Evolutionary conservation across 495 filamentous ascomycete species (phyloP).

Genomic region (Pyrenula massariospora): DNA sequence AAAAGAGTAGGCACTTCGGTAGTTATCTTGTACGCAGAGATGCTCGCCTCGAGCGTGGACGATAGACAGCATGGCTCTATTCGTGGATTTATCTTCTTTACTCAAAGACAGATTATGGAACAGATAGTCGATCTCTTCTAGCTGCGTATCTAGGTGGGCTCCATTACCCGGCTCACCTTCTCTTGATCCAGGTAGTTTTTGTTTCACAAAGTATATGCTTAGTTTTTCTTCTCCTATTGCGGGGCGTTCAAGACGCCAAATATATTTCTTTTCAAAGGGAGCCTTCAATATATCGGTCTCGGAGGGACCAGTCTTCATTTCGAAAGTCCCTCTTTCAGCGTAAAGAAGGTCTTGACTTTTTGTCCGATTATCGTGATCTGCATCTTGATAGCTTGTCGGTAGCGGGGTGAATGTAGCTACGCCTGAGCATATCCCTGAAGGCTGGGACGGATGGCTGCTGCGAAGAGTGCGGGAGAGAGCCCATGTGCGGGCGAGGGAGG

Average conservation of each 20-base stretch:
- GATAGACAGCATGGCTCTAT: slow-evolving; percentile 5
- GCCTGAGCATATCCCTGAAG: slow-evolving; percentile 27
- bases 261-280: slow-evolving; percentile 34
- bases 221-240: slow-evolving; percentile 10
- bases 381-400: slow-evolving; percentile 2
- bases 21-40: slow-evolving; percentile 38
- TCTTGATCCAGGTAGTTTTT: slow-evolving; percentile 2
- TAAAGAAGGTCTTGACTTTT: slow-evolving; percentile 25
- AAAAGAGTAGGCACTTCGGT: slow-evolving; percentile 35
- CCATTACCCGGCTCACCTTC: slow-evolving; percentile 1
- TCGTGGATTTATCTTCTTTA: not conserved
- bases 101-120: slow-evolving; percentile 30
- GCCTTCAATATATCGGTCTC: slow-evolving; percentile 12
- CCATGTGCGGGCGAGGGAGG: slow-evolving; percentile 18
- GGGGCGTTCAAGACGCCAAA: slow-evolving; percentile 24
- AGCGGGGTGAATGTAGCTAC: slow-evolving; percentile 25
- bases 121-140: slow-evolving; percentile 30
- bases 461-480: slow-evolving; percentile 27
- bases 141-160: slow-evolving; percentile 8
- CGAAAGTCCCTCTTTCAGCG: slow-evolving; percentile 25
- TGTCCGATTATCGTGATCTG: not conserved
- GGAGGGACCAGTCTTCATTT: slow-evolving; percentile 17
- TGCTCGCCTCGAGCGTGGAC: slow-evolving; percentile 29
- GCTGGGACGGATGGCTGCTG: slow-evolving; percentile 28
- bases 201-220: slow-evolving; percentile 37